These are phyloP conservation scores for Boletus smithii DNA, from an alignment of 1,284 basidiomycete species.

Conservation along the genomic window DNA sequence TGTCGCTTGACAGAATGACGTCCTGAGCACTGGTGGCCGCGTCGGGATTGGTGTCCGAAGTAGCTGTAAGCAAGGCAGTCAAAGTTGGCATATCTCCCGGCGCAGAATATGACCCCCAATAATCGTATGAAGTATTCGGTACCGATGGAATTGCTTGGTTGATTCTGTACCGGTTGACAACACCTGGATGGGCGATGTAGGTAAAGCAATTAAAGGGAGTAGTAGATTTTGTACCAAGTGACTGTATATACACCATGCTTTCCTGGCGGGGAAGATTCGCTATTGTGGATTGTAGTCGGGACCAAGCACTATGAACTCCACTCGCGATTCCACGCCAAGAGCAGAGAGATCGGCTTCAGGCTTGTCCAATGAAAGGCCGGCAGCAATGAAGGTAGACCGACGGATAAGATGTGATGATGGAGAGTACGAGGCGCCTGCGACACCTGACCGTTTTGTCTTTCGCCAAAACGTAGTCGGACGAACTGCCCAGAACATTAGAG, in stretches of 20 bases:
- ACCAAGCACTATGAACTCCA: constrained; percentile 40
- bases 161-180: constrained; percentile 9
- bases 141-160: constrained; percentile 16
- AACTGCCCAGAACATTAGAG: constrained; percentile 31
- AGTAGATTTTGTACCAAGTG: constrained; percentile 12
- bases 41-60: neutral
- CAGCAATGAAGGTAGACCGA: constrained; percentile 69
- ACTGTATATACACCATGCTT: constrained; percentile 20
- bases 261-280: neutral
- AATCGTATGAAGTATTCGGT: constrained; percentile 5
- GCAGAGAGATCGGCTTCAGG: constrained; percentile 65
- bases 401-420: constrained; percentile 66
- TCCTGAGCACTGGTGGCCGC: neutral
- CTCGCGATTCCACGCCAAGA: constrained; percentile 60
- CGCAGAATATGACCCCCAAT: constrained; percentile 1
- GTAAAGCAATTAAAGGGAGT: constrained; percentile 1
- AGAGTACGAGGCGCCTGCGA: constrained; percentile 62
- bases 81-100: constrained; percentile 5
- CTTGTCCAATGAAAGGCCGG: constrained; percentile 58
- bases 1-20: constrained; percentile 1
- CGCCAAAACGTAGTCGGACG: constrained; percentile 75
- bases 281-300: constrained; percentile 31
- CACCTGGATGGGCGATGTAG: constrained; percentile 11
- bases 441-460: constrained; percentile 60
- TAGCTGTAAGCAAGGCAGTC: neutral